phyloP scores from a whole-genome alignment of 2,329 filamentous ascomycete species.

The Coleophoma eucalyptorum region DNA sequence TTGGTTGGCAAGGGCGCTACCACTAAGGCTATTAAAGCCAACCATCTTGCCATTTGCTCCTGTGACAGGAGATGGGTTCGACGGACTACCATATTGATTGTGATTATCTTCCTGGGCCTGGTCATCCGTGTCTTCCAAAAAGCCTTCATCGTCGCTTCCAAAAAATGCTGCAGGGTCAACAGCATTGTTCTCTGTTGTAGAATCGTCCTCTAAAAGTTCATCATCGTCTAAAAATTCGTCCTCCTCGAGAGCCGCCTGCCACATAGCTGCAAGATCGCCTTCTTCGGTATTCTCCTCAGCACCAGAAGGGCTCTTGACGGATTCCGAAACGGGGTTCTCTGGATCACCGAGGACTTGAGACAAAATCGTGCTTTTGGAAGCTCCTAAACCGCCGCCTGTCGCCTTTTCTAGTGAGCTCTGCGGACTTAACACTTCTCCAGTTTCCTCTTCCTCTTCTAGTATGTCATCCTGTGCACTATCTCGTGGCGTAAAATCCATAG shows the following conservation, averaged over 20 bases:
- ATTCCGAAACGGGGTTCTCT: conserved; percentile 14
- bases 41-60: conserved; percentile 27
- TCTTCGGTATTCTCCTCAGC: conserved; percentile 43
- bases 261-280: conserved; percentile 69
- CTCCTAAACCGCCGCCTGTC: conserved; percentile 19
- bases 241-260: conserved; percentile 77
- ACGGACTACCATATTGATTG: conserved; percentile 17
- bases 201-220: conserved; percentile 59
- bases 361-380: conserved; percentile 21
- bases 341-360: conserved; percentile 19
- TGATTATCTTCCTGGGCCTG: conserved; percentile 18
- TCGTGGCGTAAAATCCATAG: conserved; percentile 34
- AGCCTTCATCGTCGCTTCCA: conserved; percentile 80
- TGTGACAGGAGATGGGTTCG: conserved; percentile 20
- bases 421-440: not conserved
- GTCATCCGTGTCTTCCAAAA: conserved; percentile 58
- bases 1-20: conserved; percentile 9
- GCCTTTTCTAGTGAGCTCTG: conserved; percentile 14
- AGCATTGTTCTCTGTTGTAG: conserved; percentile 37
- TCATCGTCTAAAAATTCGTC: conserved; percentile 58
- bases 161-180: conserved; percentile 65
- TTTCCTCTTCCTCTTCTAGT: conserved; percentile 10
- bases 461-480: conserved; percentile 12
- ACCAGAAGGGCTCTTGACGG: conserved; percentile 27
- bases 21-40: conserved; percentile 13